Evolutionary conservation across 2,329 filamentous ascomycete genomes (phyloP).

Genomic region (Ophiocordyceps camponoti-saundersi): DNA sequence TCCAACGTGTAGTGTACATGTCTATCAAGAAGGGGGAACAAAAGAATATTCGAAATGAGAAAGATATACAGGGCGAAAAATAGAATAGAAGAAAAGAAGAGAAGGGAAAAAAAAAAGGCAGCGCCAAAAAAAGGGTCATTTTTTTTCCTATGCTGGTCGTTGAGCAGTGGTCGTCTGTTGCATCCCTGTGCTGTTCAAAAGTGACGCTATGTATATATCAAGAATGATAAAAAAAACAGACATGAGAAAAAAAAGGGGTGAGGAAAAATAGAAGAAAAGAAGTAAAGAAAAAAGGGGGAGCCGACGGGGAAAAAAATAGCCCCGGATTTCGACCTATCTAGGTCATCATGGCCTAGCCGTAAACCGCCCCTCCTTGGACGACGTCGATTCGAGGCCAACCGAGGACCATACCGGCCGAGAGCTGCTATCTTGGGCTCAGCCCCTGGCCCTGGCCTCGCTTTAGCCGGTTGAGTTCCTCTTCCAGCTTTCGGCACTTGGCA

Average conservation of each 20-base stretch:
- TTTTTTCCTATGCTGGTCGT: not conserved
- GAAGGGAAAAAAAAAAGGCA: not conserved
- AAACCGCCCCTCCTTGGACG: not conserved
- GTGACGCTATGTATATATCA: no score
- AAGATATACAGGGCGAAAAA: not conserved
- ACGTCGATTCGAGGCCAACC: not conserved
- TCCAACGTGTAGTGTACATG: not conserved
- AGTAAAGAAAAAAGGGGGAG: no score
- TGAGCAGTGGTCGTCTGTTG: no score
- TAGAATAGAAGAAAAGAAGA: not conserved
- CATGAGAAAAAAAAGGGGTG: no score
- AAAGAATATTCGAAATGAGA: not conserved
- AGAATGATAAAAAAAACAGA: no score
- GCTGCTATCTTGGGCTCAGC: not conserved
- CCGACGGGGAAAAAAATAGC: no score
- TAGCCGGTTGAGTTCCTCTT: conserved; percentile 30
- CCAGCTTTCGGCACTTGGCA: conserved; percentile 25
- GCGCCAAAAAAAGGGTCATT: not conserved
- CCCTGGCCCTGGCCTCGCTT: conserved; percentile 22
- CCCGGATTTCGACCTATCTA: no score
- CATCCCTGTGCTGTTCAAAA: no score
- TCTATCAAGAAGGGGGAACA: not conserved
- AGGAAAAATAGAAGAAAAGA: no score
- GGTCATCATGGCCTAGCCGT: no score
- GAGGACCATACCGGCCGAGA: not conserved